These are phyloP conservation scores for Funneliformis caledonium DNA, from an alignment of 371 early-diverging fungal genomes.

Conservation along the genomic window DNA sequence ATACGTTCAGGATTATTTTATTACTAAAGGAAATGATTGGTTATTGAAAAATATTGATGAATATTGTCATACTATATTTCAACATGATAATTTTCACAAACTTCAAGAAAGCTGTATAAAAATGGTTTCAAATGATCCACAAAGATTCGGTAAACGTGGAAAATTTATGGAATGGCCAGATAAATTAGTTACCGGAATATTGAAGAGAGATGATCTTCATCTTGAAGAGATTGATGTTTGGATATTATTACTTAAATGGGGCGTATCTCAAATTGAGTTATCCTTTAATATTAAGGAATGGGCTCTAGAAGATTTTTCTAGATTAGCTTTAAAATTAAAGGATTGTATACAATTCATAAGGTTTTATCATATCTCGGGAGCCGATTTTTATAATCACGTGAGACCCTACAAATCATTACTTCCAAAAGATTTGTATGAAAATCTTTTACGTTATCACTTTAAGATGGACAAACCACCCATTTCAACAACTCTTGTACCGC, in stretches of 20 bases:
- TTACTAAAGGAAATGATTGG: conserved; percentile 10
- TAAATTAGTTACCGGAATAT: neutral
- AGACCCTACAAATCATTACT: neutral
- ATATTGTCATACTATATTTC: conserved; percentile 10
- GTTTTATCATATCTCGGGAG: conserved; percentile 20
- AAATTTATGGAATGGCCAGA: conserved; percentile 19
- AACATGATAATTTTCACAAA: conserved; percentile 15
- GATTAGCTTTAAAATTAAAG: conserved; percentile 19
- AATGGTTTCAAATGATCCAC: conserved; percentile 19
- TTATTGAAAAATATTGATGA: conserved; percentile 20
- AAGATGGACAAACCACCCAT: neutral
- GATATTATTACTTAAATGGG: conserved; percentile 30
- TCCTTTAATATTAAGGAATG: neutral
- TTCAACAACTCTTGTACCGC: neutral
- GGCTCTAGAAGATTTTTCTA: neutral
- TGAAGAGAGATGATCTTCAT: conserved; percentile 21
- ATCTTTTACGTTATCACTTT: neutral
- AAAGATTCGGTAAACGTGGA: neutral
- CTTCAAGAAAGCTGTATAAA: conserved; percentile 23
- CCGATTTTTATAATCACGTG: conserved; percentile 30
- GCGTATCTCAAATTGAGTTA: neutral
- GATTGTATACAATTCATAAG: conserved; percentile 23
- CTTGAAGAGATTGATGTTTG: conserved; percentile 37
- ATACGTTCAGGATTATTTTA: conserved; percentile 28
- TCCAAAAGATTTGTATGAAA: neutral